phyloP scores from a whole-genome alignment of 495 filamentous ascomycete genomes.

The Coniosporium apollinis region DNA sequence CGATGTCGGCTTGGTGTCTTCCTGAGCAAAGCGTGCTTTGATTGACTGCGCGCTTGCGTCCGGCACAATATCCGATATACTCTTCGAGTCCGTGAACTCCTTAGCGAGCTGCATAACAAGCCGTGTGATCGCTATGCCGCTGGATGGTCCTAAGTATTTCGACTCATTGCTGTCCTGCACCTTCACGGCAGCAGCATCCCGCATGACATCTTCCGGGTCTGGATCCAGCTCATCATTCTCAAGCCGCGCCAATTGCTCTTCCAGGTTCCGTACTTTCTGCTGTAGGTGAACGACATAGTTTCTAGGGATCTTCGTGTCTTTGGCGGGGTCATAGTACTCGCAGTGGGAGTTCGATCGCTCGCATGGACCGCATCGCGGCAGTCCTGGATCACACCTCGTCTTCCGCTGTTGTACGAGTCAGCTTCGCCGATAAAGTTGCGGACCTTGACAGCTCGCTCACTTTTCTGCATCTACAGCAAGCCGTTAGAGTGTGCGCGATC shows the following conservation, averaged over 20 bases:
- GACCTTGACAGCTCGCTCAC: slow-evolving; percentile 31
- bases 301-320: slow-evolving; percentile 58
- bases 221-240: slow-evolving; percentile 48
- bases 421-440: background rate
- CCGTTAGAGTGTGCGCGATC: slow-evolving; percentile 72
- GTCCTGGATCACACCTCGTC: slow-evolving; percentile 79
- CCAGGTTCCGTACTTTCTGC: slow-evolving; percentile 59
- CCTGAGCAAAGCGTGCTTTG: slow-evolving; percentile 36
- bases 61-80: slow-evolving; percentile 75
- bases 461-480: slow-evolving; percentile 72
- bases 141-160: slow-evolving; percentile 78
- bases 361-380: slow-evolving; percentile 84
- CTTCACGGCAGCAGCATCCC: slow-evolving; percentile 63
- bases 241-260: slow-evolving; percentile 48
- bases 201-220: slow-evolving; percentile 60
- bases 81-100: slow-evolving; percentile 64
- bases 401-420: slow-evolving; percentile 47
- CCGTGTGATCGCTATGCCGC: slow-evolving; percentile 83
- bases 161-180: slow-evolving; percentile 69
- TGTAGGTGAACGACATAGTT: slow-evolving; percentile 80
- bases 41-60: slow-evolving; percentile 44
- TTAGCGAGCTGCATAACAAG: slow-evolving; percentile 92
- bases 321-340: slow-evolving; percentile 82
- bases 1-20: slow-evolving; percentile 43
- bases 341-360: slow-evolving; percentile 75